Percentiles rank a stretch among this genome's conserved stretches.
Conservation (phyloP, 2,329 filamentous ascomycete genomes). For the Hymenoscyphus linearis region DNA sequence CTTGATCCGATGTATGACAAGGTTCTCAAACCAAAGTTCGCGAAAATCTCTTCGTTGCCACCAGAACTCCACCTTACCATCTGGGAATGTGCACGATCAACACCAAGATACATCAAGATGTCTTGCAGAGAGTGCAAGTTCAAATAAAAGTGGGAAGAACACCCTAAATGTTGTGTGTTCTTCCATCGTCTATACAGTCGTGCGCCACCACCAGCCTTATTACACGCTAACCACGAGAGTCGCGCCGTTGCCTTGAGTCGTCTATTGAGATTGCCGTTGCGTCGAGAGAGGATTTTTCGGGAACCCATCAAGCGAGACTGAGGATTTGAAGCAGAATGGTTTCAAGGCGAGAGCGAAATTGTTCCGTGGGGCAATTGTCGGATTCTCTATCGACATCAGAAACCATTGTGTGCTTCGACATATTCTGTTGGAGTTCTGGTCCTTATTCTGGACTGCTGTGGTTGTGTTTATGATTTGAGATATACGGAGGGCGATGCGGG, state of each 20-base stretch:
- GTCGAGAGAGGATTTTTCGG: not conserved
- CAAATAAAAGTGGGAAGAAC: not conserved
- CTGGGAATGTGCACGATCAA: not conserved
- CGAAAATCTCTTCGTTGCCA: not conserved
- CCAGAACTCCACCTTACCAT: not conserved
- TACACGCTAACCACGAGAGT: not conserved
- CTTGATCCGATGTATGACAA: too few species aligned
- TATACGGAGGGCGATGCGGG: not conserved
- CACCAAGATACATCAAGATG: not conserved
- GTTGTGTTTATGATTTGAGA: not conserved
- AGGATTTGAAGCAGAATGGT: not conserved
- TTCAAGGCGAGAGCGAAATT: not conserved
- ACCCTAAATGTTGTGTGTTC: not conserved
- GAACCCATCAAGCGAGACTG: not conserved
- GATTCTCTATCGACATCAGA: too few species aligned
- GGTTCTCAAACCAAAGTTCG: not conserved
- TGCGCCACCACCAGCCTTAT: not conserved
- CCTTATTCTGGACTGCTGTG: not conserved
- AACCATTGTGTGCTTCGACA: not conserved
- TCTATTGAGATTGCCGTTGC: not conserved
- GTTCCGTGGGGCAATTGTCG: not conserved
- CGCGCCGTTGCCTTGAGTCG: not conserved
- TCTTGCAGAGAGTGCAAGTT: not conserved
- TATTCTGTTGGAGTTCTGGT: not conserved
- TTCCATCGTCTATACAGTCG: not conserved